These are phyloP conservation scores for Colletotrichum abscissum DNA, from an alignment of 2,329 filamentous ascomycete genomes.

Conservation along the genomic window DNA sequence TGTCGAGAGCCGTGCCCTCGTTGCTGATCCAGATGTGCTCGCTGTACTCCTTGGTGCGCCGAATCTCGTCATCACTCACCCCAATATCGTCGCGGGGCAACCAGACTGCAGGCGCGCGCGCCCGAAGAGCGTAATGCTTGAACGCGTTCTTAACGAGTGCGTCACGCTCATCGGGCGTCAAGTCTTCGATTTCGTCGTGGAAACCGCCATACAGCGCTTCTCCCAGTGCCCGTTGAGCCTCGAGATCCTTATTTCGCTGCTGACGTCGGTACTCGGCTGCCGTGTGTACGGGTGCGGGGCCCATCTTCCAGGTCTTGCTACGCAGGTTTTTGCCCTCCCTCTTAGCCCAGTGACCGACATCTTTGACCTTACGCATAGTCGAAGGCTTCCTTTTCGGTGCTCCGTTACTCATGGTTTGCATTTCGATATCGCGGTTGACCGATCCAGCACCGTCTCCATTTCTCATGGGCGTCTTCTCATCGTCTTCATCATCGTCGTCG, in stretches of 20 bases:
- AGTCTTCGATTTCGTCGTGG: slow-evolving; percentile 93
- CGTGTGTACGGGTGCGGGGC: slow-evolving; percentile 46
- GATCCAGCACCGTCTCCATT: slow-evolving; percentile 42
- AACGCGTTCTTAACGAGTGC: slow-evolving; percentile 88
- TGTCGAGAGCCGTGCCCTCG: slow-evolving; percentile 88
- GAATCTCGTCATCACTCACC: slow-evolving; percentile 91
- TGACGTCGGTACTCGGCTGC: slow-evolving; percentile 60
- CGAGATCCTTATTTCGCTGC: slow-evolving; percentile 70
- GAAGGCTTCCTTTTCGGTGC: slow-evolving; percentile 47
- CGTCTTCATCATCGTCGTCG: slow-evolving; percentile 62
- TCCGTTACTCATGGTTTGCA: slow-evolving; percentile 43
- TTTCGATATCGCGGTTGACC: slow-evolving; percentile 47
- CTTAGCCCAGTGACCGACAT: slow-evolving; percentile 60
- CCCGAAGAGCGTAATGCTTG: slow-evolving; percentile 87
- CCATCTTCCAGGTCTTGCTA: slow-evolving; percentile 55
- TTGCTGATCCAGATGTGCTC: slow-evolving; percentile 93
- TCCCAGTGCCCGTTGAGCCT: slow-evolving; percentile 79
- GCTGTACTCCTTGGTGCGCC: slow-evolving; percentile 79
- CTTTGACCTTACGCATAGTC: slow-evolving; percentile 58
- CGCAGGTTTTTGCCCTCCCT: slow-evolving; percentile 61
- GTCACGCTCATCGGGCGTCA: slow-evolving; percentile 91
- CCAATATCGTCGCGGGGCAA: slow-evolving; percentile 92
- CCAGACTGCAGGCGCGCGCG: slow-evolving; percentile 90
- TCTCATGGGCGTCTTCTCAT: slow-evolving; percentile 55
- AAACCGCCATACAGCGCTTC: slow-evolving; percentile 88